phyloP scores from a whole-genome alignment of 2,329 filamentous ascomycete genomes.

The Ophioceras dolichostomum region DNA sequence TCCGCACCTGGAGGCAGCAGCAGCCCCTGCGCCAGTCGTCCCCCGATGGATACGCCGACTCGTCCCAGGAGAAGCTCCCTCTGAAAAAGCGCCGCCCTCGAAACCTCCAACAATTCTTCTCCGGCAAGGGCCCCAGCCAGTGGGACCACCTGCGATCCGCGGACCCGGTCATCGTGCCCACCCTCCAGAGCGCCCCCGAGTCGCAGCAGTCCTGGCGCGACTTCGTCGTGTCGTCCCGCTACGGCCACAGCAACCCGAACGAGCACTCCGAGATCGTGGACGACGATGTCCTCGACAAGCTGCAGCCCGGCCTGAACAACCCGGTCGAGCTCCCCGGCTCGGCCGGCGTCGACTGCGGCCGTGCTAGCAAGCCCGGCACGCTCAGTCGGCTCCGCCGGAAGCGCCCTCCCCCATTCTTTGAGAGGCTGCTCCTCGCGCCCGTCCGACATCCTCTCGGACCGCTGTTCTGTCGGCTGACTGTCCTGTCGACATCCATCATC shows the following conservation, averaged over 20 bases:
- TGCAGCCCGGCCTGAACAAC: slow-evolving; percentile 26
- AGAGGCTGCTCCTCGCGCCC: slow-evolving; percentile 54
- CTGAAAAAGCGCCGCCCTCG: slow-evolving; percentile 1
- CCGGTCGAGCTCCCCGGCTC: slow-evolving; percentile 4
- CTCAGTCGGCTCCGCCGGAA: not conserved
- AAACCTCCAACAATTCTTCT: slow-evolving; percentile 30
- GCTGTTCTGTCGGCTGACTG: slow-evolving; percentile 66
- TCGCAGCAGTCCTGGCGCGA: slow-evolving; percentile 35
- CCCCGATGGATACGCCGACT: slow-evolving; percentile 30
- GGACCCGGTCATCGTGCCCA: slow-evolving; percentile 45
- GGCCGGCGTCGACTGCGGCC: slow-evolving; percentile 26
- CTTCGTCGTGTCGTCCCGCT: slow-evolving; percentile 40
- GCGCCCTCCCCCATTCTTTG: slow-evolving; percentile 20
- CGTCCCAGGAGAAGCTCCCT: not conserved
- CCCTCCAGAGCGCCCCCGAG: slow-evolving; percentile 18
- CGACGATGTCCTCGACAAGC: slow-evolving; percentile 25
- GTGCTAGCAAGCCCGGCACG: slow-evolving; percentile 9
- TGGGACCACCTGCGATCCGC: slow-evolving; percentile 49
- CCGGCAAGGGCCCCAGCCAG: slow-evolving; percentile 29
- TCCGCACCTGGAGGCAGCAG: not conserved
- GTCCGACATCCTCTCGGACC: slow-evolving; percentile 79
- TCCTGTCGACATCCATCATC: slow-evolving; percentile 70
- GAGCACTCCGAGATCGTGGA: slow-evolving; percentile 37
- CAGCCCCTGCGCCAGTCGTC: not conserved
- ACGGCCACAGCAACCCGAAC: slow-evolving; percentile 28